These are phyloP conservation scores for Aquilaria agallochum DNA, from an alignment of 441 rosid species.

Conservation along the genomic window DNA sequence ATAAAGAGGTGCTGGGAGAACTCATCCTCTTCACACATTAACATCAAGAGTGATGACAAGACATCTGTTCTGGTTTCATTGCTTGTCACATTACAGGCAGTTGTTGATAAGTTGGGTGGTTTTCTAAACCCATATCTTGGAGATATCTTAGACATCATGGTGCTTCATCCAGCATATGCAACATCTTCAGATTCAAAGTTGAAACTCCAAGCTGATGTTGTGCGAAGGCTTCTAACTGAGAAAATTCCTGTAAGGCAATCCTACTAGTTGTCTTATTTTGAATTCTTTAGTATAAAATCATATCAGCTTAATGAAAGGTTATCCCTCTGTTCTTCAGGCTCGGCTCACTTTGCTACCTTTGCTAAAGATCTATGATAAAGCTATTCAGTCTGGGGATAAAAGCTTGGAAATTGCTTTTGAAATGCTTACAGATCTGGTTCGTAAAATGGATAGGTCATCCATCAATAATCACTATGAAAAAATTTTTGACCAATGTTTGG, in stretches of 20 bases:
- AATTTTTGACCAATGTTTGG: constrained; percentile 83
- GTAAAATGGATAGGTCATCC: constrained; percentile 78
- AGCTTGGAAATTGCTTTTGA: constrained; percentile 75
- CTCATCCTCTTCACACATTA: constrained; percentile 19
- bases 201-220: constrained; percentile 62
- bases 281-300: no score
- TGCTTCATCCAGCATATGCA: constrained; percentile 58
- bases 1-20: constrained; percentile 37
- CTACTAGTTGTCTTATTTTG: neutral
- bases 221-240: constrained; percentile 66
- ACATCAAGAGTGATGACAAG: constrained; percentile 21
- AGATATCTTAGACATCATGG: constrained; percentile 60
- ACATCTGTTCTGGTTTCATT: constrained; percentile 54
- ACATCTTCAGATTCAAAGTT: constrained; percentile 58
- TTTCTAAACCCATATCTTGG: constrained; percentile 89
- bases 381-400: constrained; percentile 74
- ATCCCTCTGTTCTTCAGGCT: constrained; percentile 43
- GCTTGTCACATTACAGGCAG: constrained; percentile 78
- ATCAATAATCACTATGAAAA: constrained; percentile 57
- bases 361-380: constrained; percentile 57
- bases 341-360: constrained; percentile 87
- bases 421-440: constrained; percentile 62
- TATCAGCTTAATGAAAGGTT: no score
- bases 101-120: constrained; percentile 89
- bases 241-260: constrained; percentile 79